These are phyloP conservation scores for Metarhizium sp. DNA, from an alignment of 2,329 filamentous ascomycete genomes.

Conservation along the genomic window DNA sequence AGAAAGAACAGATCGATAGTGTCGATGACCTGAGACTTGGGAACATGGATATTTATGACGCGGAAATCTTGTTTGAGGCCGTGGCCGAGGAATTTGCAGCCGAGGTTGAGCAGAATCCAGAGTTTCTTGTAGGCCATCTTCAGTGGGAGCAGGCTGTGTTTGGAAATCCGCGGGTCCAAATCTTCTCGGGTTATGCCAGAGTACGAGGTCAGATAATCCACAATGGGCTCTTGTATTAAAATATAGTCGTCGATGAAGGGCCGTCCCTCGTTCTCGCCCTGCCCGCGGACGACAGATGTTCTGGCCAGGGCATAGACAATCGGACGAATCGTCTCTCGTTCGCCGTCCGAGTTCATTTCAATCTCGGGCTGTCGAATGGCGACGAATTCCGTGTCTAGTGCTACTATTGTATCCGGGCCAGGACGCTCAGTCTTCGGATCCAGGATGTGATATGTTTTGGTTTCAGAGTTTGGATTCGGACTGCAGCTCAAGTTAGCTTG, in stretches of 20 bases:
- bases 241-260: conserved; percentile 99
- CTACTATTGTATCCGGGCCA: conserved; percentile 64
- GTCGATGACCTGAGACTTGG: conserved; percentile 82
- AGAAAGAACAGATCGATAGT: conserved; percentile 89
- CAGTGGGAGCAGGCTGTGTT: conserved; percentile 74
- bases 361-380: conserved; percentile 88
- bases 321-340: conserved; percentile 83
- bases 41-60: conserved; percentile 95
- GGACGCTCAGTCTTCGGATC: conserved; percentile 54
- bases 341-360: conserved; percentile 90
- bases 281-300: conserved; percentile 78
- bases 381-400: conserved; percentile 94
- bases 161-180: conserved; percentile 67
- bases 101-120: conserved; percentile 91
- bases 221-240: conserved; percentile 77
- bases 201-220: conserved; percentile 91
- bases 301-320: conserved; percentile 87
- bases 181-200: conserved; percentile 85
- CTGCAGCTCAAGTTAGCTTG: conserved; percentile 20
- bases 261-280: conserved; percentile 65
- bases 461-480: conserved; percentile 17
- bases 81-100: conserved; percentile 89
- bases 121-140: conserved; percentile 97
- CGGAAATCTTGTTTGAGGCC: conserved; percentile 93
- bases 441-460: conserved; percentile 52